phyloP scores from a whole-genome alignment of 495 filamentous ascomycete species.

The Neurospora sp. region DNA sequence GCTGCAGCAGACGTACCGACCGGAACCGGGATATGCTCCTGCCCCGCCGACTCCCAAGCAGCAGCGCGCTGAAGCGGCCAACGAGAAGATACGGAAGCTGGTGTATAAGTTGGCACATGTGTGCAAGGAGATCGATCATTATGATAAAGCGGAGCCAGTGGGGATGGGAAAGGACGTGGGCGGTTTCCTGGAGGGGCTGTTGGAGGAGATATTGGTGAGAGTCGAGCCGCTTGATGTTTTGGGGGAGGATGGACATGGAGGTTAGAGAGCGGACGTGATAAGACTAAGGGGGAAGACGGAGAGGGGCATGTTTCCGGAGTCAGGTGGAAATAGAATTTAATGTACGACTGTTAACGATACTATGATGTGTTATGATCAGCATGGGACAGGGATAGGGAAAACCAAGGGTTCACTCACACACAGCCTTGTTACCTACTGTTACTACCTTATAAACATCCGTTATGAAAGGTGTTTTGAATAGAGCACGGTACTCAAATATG shows the following conservation, averaged over 20 bases:
- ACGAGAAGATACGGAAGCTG: conserved; percentile 69
- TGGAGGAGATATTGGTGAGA: conserved; percentile 90
- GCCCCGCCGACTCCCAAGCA: conserved; percentile 36
- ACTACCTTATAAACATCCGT: not conserved
- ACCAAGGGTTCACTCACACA: not conserved
- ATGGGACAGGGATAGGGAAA: not conserved
- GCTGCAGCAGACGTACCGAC: conserved; percentile 44
- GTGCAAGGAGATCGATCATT: conserved; percentile 78
- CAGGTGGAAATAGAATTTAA: not conserved
- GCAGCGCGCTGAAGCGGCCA: conserved; percentile 59
- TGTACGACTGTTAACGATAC: not conserved
- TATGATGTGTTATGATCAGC: not conserved
- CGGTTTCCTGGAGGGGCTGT: conserved; percentile 77
- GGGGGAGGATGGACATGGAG: conserved; percentile 14
- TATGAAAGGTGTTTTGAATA: not conserved
- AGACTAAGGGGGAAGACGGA: not conserved
- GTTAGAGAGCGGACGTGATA: not conserved
- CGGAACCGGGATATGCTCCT: conserved; percentile 20
- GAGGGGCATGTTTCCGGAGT: not conserved
- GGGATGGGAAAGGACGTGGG: conserved; percentile 85
- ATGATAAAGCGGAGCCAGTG: conserved; percentile 72
- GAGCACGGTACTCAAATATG: not conserved
- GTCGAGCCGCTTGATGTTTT: conserved; percentile 72
- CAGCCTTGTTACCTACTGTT: not conserved
- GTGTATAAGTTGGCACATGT: conserved; percentile 65